Base-by-base conservation (phyloP, 345 rosid genomes). In the Eutrema heterophyllum region DNA sequence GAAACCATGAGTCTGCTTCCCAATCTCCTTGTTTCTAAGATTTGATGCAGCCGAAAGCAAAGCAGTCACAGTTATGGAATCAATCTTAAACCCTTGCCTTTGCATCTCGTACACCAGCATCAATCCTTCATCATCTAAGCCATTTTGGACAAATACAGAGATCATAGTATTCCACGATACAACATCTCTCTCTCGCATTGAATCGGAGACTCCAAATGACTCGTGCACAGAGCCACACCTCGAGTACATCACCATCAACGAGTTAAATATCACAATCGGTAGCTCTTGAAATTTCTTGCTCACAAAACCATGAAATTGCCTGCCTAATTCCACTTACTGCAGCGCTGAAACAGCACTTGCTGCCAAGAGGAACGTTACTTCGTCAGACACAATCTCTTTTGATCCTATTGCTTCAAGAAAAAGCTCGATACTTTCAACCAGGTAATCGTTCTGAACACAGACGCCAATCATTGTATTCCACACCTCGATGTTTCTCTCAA, bases 21-120 rank as follows among this genome's bases (percentile, higher is more conserved):
- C 98, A 36, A 84, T 69, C 49, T 78, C 88, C 29, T 64, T 69
- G 82, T 79, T 85, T 81, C 86, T 82, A 63, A 87, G 93, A 83
- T 93, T 91, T 40, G 98, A 93, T 74, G 97, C 89, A 36, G 88
- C 89, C 8, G 98, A 90, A 69, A 93, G 96, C 71, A 93, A 75
- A 61, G 89, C 89, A 8, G 92, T 77, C 61, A 82, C 83, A 27
- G 97, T 90, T 80, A 93, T 92, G 41, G 78, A 79, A 86, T 90
- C 97, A 65, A 81, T 72, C 60, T 54, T 33, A 75, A 84, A 84
- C 50, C 83, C 83, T 71, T 93, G 97, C 77, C 71, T 90, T 83
- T 87, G 97, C 98, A 93, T 90, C 83, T 86, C 97, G 55, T 85
- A 64, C 46, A 85, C 88, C 63, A 90, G 87, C 89, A 87, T 82